phyloP scores from a whole-genome alignment of 129 eudicot genomes.

The Ambrosia trifida region DNA sequence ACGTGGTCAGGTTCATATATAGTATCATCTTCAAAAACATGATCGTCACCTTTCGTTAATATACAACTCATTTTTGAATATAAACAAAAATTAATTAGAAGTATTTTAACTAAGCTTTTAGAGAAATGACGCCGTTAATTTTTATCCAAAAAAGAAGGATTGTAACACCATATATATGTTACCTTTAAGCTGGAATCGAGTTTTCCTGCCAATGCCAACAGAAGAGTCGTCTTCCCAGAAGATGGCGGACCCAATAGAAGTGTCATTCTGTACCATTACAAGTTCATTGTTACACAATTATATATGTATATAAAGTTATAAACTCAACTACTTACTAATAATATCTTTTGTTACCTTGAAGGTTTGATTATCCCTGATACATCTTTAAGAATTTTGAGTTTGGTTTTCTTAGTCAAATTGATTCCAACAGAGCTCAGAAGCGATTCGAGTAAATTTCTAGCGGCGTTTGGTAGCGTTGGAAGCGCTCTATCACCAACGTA shows the following conservation, averaged over 20 bases:
- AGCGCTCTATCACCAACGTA: constrained; percentile 60
- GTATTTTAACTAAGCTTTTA: too few relatives aligned
- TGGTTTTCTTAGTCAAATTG: constrained; percentile 33
- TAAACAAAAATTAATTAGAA: too few relatives aligned
- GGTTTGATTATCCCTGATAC: constrained; percentile 51
- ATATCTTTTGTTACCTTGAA: constrained; percentile 36
- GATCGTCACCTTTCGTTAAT: too few relatives aligned
- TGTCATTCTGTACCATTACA: constrained; percentile 44
- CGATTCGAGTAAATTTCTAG: constrained; percentile 22
- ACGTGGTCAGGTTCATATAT: too few relatives aligned
- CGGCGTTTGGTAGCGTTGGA: constrained; percentile 37
- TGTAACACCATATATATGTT: not conserved
- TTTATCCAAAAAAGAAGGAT: not conserved
- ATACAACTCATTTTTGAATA: too few relatives aligned
- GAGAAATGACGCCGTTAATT: not conserved
- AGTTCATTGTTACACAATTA: not conserved
- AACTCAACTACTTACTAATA: not conserved
- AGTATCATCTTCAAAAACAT: too few relatives aligned
- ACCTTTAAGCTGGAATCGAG: constrained; percentile 46
- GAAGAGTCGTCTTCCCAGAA: constrained; percentile 63
- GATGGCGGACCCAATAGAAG: constrained; percentile 65
- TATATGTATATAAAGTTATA: too few relatives aligned
- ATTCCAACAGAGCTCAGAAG: constrained; percentile 34
- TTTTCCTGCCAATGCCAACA: constrained; percentile 50
- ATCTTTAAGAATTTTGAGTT: constrained; percentile 46